A percentile compares a stretch with the other conserved stretches of the same genome.
phyloP scores from a whole-genome alignment of 805 yeast genomes.

The Candida arabinofermentans region DNA sequence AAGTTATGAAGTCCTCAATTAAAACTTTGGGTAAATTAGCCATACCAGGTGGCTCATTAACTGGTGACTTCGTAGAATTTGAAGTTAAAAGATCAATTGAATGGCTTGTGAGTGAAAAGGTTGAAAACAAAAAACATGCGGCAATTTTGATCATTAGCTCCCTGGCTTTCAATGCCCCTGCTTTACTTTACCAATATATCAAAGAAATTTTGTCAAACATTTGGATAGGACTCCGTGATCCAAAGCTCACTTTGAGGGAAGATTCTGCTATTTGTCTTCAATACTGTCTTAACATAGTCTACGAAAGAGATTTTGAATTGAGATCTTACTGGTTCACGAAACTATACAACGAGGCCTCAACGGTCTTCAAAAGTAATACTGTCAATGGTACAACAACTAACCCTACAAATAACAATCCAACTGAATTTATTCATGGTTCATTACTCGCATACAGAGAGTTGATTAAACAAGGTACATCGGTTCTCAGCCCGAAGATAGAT shows the following conservation, averaged over 20 bases:
- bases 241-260: conserved; percentile 64
- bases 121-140: conserved; percentile 84
- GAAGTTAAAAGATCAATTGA: conserved; percentile 89
- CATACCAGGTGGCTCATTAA: conserved; percentile 81
- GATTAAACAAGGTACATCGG: conserved; percentile 65
- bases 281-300: conserved; percentile 72
- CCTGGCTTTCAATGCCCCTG: conserved; percentile 83
- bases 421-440: conserved; percentile 84
- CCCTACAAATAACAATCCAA: conserved; percentile 19
- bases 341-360: conserved; percentile 37
- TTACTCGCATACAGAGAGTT: conserved; percentile 78
- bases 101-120: conserved; percentile 85
- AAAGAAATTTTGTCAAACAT: conserved; percentile 75
- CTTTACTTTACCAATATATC: conserved; percentile 72
- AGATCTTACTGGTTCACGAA: conserved; percentile 73
- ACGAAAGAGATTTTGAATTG: conserved; percentile 68
- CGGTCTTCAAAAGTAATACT: conserved; percentile 21
- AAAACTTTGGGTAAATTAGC: conserved; percentile 85
- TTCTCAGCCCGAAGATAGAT: conserved; percentile 67
- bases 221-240: conserved; percentile 85
- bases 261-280: conserved; percentile 84
- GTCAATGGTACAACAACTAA: conserved; percentile 6
- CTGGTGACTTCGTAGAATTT: conserved; percentile 89
- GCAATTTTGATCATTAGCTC: conserved; percentile 81
- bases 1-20: conserved; percentile 84